These are phyloP conservation scores for Fusarium pininemorale DNA, from an alignment of 2,329 filamentous ascomycete species.

Conservation along the genomic window DNA sequence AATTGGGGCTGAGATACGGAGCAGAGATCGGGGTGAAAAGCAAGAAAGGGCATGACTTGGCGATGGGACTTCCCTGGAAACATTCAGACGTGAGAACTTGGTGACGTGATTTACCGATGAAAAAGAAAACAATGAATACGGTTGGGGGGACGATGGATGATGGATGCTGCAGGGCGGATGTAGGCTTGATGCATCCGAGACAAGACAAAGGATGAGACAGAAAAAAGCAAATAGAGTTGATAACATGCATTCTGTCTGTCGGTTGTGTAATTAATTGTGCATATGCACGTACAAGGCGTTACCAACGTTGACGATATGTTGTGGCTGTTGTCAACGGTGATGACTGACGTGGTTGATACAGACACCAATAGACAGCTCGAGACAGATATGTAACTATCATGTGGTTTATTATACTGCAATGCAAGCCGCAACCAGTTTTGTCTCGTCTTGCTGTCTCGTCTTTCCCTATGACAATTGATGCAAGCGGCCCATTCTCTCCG, in stretches of 20 bases:
- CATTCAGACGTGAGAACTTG: background rate
- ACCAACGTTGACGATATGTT: background rate
- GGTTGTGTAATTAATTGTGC: conserved; percentile 17
- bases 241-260: conserved; percentile 3
- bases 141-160: conserved; percentile 19
- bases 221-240: conserved; percentile 12
- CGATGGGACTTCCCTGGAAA: background rate
- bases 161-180: conserved; percentile 9
- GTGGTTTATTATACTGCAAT: background rate
- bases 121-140: background rate
- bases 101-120: conserved; percentile 12
- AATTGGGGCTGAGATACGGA: background rate
- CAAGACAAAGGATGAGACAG: background rate
- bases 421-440: background rate
- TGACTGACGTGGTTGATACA: conserved; percentile 30
- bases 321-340: conserved; percentile 28
- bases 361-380: conserved; percentile 1
- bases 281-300: conserved; percentile 12
- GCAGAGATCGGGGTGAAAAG: background rate
- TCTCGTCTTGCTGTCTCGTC: background rate
- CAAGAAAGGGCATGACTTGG: conserved; percentile 2
- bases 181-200: conserved; percentile 18
- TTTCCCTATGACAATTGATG: background rate
- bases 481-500: background rate
- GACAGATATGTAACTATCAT: background rate